These are phyloP conservation scores for Amanita phalloides DNA, from an alignment of 768 basidiomycete genomes.

Conservation along the genomic window DNA sequence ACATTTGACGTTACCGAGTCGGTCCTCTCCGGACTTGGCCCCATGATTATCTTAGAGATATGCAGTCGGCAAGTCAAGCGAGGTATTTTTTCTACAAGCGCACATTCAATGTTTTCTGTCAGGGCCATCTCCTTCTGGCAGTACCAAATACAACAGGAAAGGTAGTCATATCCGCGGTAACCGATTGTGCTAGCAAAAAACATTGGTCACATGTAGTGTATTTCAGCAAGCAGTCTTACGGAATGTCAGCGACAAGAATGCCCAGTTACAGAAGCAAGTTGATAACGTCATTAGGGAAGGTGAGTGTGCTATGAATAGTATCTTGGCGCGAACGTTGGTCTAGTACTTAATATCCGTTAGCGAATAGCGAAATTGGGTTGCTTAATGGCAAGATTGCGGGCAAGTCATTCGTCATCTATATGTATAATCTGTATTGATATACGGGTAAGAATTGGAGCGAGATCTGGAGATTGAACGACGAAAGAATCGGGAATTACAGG, in stretches of 20 bases:
- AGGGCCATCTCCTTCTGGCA: constrained; percentile 89
- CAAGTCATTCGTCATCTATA: constrained; percentile 16
- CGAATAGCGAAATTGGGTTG: constrained; percentile 67
- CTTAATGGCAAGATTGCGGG: constrained; percentile 61
- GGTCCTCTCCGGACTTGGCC: constrained; percentile 72
- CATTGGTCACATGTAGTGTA: constrained; percentile 31
- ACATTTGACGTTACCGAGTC: constrained; percentile 35
- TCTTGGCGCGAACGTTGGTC: neutral
- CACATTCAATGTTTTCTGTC: constrained; percentile 2
- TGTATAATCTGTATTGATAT: constrained; percentile 1
- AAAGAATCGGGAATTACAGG: constrained; percentile 64
- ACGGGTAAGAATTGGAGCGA: constrained; percentile 53
- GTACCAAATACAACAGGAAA: constrained; percentile 83
- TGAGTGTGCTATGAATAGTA: constrained; percentile 15
- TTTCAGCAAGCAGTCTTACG: constrained; percentile 80
- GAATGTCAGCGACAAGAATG: constrained; percentile 73
- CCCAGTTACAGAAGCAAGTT: constrained; percentile 74
- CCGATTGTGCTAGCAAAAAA: neutral
- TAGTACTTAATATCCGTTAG: constrained; percentile 21
- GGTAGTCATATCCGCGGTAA: constrained; percentile 24
- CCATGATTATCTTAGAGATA: constrained; percentile 69
- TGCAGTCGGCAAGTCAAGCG: constrained; percentile 50
- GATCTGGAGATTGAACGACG: constrained; percentile 75
- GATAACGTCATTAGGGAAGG: constrained; percentile 84
- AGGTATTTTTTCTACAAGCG: neutral